These are phyloP conservation scores for Epichloe coenophiala DNA, from an alignment of 2,329 filamentous ascomycete genomes.

Conservation along the genomic window DNA sequence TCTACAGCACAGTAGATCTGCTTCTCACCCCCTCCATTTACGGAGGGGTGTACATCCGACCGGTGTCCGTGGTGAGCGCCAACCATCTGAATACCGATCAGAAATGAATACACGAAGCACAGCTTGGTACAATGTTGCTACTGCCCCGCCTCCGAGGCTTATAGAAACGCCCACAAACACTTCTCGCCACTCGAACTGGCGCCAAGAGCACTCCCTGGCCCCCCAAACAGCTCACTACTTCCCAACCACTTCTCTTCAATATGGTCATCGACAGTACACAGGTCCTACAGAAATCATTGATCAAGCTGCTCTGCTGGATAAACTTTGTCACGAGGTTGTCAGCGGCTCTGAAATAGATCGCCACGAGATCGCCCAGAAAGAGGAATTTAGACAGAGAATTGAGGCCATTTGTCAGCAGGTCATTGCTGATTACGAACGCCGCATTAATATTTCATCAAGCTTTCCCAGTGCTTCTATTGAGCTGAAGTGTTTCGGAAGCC, in stretches of 20 bases:
- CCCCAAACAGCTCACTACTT: not conserved
- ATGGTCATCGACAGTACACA: conserved; percentile 20
- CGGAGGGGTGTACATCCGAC: not conserved
- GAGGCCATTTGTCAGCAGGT: conserved; percentile 50
- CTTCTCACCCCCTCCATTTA: not conserved
- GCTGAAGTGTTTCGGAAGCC: conserved; percentile 68
- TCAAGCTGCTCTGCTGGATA: conserved; percentile 36
- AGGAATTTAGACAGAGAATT: conserved; percentile 51
- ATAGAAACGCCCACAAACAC: not conserved
- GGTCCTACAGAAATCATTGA: conserved; percentile 32
- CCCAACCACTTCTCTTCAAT: conserved; percentile 9
- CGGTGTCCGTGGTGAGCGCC: not conserved
- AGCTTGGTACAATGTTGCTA: not conserved
- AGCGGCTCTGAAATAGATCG: conserved; percentile 47
- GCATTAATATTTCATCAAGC: conserved; percentile 23
- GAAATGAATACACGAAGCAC: not conserved
- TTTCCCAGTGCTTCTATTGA: conserved; percentile 46
- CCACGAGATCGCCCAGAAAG: conserved; percentile 55
- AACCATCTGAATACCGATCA: not conserved
- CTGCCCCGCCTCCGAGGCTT: not conserved
- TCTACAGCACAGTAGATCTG: not conserved
- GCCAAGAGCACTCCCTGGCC: not conserved
- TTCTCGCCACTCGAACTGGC: not conserved
- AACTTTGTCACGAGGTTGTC: conserved; percentile 31
- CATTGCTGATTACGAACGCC: conserved; percentile 38